Base-by-base conservation (phyloP, 2,329 filamentous ascomycete species). In the Pseudopithomyces chartarum region DNA sequence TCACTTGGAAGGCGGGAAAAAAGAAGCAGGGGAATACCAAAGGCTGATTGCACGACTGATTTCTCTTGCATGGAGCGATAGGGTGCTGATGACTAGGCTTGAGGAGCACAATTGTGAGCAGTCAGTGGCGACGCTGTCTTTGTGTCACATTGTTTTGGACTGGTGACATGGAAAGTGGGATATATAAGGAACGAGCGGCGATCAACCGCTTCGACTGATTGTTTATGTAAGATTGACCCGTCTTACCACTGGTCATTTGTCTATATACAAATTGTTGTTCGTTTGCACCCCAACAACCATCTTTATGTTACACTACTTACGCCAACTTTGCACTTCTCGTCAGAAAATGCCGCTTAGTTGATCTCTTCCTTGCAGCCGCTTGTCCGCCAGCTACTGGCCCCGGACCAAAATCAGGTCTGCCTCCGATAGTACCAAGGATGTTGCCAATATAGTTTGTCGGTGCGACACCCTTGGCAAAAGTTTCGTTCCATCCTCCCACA, bases 391-490 rank as follows among this genome's bases (percentile, higher is more conserved):
- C 63, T 3, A 51, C 58, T 57, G 79, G 82, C 1, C 82, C 83
- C 0, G 81, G 81, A 0, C 88, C 88, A 71, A 90, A 90, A 68
- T 89, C 85, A 0, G 88, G 87, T 39, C 75, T 70, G 1, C 87
- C 88, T 1, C 87, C 88, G 3, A 91, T 75, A 10, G 84, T 87
- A 13, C 87, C 89, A 62, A 90, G 87, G 52, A 90, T 85, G 66
- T 90, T 87, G 3, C 88, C 88, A 26, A 91, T 76, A 67, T 91
- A 91, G 65, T 90, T 90, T 2, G 70, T 76, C 0, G 87, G 73
- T 56, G 76, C 66, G 38, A 91, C 71, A 2, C 89, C 89, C 1
- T 68, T 59, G 39, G 76, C 72, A 65, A 86, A 91, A 0, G 76
- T 84, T 10, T 68, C 69, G 20, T 86, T 73, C 89, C 89, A 91